phyloP scores from a whole-genome alignment of 2,329 filamentous ascomycete species.

The Aaosphaeria arxii region DNA sequence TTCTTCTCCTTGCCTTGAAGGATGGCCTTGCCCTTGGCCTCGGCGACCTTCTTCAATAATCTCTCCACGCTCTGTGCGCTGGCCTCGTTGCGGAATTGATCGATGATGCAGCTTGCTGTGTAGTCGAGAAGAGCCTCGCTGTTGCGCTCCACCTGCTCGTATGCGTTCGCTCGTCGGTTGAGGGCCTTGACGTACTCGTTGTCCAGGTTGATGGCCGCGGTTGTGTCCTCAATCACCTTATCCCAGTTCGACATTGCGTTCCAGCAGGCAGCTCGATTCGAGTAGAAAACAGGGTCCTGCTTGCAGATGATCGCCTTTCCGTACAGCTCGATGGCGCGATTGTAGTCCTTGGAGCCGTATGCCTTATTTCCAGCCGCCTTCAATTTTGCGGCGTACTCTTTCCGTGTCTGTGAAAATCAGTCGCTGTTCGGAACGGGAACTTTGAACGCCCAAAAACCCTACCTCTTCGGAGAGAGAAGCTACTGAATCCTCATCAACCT shows the following conservation, averaged over 20 bases:
- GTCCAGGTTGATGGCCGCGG: slow-evolving; percentile 88
- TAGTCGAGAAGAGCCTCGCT: slow-evolving; percentile 96
- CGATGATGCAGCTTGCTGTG: slow-evolving; percentile 98
- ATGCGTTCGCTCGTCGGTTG: slow-evolving; percentile 93
- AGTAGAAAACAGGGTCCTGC: slow-evolving; percentile 97
- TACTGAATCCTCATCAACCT: slow-evolving; percentile 48
- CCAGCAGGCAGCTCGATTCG: slow-evolving; percentile 95
- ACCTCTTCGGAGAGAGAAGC: slow-evolving; percentile 43
- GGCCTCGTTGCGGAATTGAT: slow-evolving; percentile 88
- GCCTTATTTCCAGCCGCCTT: slow-evolving; percentile 97
- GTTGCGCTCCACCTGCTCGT: slow-evolving; percentile 87
- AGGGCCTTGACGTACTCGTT: slow-evolving; percentile 96
- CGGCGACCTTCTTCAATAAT: slow-evolving; percentile 93
- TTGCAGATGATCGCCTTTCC: slow-evolving; percentile 95
- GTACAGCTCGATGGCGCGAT: slow-evolving; percentile 90
- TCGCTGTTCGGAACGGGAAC: slow-evolving; percentile 17
- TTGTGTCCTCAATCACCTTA: slow-evolving; percentile 95
- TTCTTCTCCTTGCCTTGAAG: slow-evolving; percentile 76
- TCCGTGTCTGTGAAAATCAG: slow-evolving; percentile 63
- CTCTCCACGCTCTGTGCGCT: slow-evolving; percentile 89
- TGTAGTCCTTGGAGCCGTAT: slow-evolving; percentile 91
- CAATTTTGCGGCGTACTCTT: slow-evolving; percentile 83
- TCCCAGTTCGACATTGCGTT: slow-evolving; percentile 92
- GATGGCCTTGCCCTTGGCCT: slow-evolving; percentile 89
- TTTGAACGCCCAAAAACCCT: background rate